A percentile compares a stretch with the other conserved stretches of the same genome.
phyloP scores from a whole-genome alignment of 768 basidiomycete genomes.

The Podaxis sp. region DNA sequence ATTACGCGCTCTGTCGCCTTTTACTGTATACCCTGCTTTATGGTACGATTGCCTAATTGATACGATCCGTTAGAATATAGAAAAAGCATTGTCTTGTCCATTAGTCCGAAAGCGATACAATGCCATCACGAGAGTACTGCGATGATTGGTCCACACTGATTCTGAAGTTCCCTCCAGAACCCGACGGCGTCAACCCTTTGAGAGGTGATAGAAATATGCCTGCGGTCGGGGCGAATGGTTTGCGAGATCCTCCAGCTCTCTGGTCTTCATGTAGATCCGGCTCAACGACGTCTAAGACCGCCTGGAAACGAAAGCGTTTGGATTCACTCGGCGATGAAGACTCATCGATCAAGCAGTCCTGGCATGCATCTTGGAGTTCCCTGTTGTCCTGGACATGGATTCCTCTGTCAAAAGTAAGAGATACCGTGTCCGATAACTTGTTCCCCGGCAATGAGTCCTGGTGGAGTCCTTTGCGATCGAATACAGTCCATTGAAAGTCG shows the following conservation, averaged over 20 bases:
- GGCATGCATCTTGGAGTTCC: background rate
- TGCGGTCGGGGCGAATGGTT: slow-evolving; percentile 30
- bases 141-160: slow-evolving; percentile 8
- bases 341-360: background rate
- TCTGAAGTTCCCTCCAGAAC: background rate
- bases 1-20: slow-evolving; percentile 7
- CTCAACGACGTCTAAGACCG: background rate
- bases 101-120: slow-evolving; percentile 31
- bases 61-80: background rate
- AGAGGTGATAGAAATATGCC: slow-evolving; percentile 35
- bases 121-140: slow-evolving; percentile 30
- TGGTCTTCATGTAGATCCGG: background rate
- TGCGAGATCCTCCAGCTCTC: background rate
- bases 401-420: background rate
- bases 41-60: background rate
- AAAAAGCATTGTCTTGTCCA: background rate
- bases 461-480: slow-evolving; percentile 24
- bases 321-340: background rate
- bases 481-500: slow-evolving; percentile 56
- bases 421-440: background rate
- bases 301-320: slow-evolving; percentile 1
- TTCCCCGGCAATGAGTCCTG: background rate
- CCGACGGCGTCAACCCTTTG: slow-evolving; percentile 1
- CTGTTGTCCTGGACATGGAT: background rate
- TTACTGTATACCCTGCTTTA: slow-evolving; percentile 9